Conservation (phyloP, 208 protist species). For the Kentomonas sorsogonicus region DNA sequence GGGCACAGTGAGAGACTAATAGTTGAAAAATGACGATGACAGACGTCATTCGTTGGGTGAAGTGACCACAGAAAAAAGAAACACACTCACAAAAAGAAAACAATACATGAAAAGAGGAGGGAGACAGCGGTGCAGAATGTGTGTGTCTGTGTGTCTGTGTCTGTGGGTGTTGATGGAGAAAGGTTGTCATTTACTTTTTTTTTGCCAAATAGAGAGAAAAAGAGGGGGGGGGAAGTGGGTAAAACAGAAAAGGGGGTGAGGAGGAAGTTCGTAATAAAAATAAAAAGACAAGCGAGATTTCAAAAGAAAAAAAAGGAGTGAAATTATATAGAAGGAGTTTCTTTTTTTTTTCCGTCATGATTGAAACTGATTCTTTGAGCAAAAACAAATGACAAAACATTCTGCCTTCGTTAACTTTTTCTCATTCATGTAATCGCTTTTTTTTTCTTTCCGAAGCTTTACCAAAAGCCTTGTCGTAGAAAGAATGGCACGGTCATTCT, state of each 20-base stretch:
- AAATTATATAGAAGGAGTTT: background rate
- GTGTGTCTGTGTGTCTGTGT: background rate
- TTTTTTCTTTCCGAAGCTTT: conserved; percentile 1
- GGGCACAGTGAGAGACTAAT: background rate
- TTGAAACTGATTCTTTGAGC: too few relatives aligned
- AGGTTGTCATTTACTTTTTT: background rate
- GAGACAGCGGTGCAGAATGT: background rate
- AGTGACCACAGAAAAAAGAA: background rate
- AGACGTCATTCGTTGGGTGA: background rate
- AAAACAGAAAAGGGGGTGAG: background rate
- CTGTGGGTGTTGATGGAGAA: background rate
- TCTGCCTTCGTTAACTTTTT: background rate
- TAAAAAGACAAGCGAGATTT: conserved; percentile 7
- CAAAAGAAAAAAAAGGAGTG: background rate
- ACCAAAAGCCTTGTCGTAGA: too few relatives aligned
- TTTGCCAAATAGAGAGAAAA: background rate
- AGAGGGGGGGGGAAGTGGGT: too few relatives aligned
- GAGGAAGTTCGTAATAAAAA: background rate
- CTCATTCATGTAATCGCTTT: too few relatives aligned
- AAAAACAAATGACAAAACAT: background rate
- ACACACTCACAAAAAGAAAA: conserved; percentile 4
- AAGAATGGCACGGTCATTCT: background rate
- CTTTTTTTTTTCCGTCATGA: too few relatives aligned
- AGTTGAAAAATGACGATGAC: conserved; percentile 1
- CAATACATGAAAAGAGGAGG: background rate